Base-by-base conservation (phyloP, 2,329 filamentous ascomycete genomes). In the Seiridium cupressi region DNA sequence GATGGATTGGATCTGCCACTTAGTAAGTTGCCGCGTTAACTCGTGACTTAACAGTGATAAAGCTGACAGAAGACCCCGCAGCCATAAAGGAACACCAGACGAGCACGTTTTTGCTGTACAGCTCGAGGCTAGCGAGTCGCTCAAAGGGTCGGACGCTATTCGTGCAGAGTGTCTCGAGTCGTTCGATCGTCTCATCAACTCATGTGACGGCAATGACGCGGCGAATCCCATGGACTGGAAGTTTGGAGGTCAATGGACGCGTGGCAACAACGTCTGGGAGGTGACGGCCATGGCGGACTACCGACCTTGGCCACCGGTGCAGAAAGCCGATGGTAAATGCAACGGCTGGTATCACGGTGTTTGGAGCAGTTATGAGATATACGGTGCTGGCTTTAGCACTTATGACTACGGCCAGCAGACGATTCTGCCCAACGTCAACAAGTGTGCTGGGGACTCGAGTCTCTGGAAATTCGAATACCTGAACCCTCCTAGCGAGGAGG, bases 51-150 rank as follows among this genome's bases (percentile, higher is more conserved):
- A 26, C 18, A 26, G 18, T 26, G 18, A 26, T 26, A 2, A 26
- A 26, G 18, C 18, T 26, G 2, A 26, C 18, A 26, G 2, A 26
- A 26, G 18, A 26, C 18, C 18, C 2, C 2, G 18, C 18, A 26
- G 18, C 62, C 61, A 69, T 59, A 38, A 64, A 57, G 66, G 66
- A 57, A 70, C 71, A 10, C 69, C 66, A 9, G 70, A 72, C 47
- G 69, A 72, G 59, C 61, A 65, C 40, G 57, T 61, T 32, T 63
- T 70, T 53, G n/a, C 46, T 11, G 53, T 69, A 38, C 36, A 60
- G 51, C 59, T 71, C 9, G 48, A 18, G 35, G 57, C 61, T 31
- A 57, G 26, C 35, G 51, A 49, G 26, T 4, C 18, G 38, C 56
- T 55, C 40, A 65, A 62, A 32, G 59, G 18, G 18, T 26, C 18